Evolutionary conservation across 805 yeast species (phyloP).

Genomic region (Tetrapisispora pingtungensis): DNA sequence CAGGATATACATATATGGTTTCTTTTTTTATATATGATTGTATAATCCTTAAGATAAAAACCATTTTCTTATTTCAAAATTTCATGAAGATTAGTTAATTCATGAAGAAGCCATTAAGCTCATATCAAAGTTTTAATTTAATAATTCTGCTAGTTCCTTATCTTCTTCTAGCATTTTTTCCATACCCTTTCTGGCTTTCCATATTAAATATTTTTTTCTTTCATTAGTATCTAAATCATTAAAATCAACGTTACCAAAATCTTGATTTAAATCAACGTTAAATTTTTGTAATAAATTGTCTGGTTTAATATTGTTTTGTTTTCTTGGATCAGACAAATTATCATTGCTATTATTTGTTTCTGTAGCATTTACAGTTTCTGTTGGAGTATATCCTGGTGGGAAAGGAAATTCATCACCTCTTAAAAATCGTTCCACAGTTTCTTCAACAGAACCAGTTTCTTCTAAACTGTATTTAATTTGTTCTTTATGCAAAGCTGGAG

Average conservation of each 20-base stretch:
- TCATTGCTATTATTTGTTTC: neutral
- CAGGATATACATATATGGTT: neutral
- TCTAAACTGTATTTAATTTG: constrained; percentile 69
- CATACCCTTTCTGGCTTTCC: constrained; percentile 52
- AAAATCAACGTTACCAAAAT: constrained; percentile 9
- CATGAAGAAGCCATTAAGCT: neutral
- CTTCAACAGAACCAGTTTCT: constrained; percentile 70
- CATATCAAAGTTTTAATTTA: neutral
- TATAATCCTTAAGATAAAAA: neutral
- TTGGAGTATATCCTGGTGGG: constrained; percentile 36
- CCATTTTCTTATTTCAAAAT: neutral
- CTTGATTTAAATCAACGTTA: constrained; percentile 17
- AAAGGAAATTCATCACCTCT: constrained; percentile 49
- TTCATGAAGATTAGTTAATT: neutral
- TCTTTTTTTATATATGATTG: no score
- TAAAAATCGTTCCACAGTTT: constrained; percentile 61
- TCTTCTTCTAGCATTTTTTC: constrained; percentile 21
- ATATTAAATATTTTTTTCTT: constrained; percentile 37
- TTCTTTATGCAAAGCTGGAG: constrained; percentile 57
- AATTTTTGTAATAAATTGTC: constrained; percentile 25
- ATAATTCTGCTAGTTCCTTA: neutral
- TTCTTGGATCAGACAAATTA: constrained; percentile 20
- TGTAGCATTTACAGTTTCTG: constrained; percentile 5
- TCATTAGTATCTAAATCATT: constrained; percentile 18
- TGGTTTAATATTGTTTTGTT: constrained; percentile 22